These are phyloP conservation scores for Sordariomycetes sp. DNA, from an alignment of 2,329 filamentous ascomycete genomes.

Conservation along the genomic window DNA sequence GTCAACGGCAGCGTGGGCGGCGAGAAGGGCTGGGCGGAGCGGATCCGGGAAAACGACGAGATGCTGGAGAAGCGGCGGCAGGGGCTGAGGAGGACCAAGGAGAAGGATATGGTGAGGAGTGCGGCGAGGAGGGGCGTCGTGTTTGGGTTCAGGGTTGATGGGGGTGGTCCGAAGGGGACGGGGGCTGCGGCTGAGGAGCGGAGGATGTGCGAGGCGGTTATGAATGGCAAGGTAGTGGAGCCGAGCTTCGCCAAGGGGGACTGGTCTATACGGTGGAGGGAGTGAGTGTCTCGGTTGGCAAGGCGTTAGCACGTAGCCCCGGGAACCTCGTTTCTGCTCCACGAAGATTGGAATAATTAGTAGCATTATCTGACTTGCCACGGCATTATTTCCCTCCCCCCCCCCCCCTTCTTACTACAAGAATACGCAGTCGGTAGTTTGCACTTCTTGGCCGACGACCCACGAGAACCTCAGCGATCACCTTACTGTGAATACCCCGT, in stretches of 20 bases:
- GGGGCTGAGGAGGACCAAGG: slow-evolving; percentile 27
- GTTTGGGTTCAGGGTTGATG: slow-evolving; percentile 29
- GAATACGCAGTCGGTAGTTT: no score
- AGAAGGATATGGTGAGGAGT: slow-evolving; percentile 45
- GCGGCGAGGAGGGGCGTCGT: slow-evolving; percentile 47
- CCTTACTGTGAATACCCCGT: no score
- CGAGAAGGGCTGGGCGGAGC: slow-evolving; percentile 39
- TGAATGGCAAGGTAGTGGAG: slow-evolving; percentile 44
- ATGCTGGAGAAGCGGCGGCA: slow-evolving; percentile 32
- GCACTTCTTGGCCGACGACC: no score
- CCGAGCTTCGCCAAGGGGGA: slow-evolving; percentile 48
- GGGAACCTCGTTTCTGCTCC: no score
- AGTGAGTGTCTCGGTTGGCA: slow-evolving; percentile 11
- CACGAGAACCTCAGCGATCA: no score
- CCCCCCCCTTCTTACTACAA: no score
- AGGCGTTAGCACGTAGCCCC: no score
- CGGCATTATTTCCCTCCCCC: no score
- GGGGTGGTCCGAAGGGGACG: background rate
- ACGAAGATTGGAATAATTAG: no score
- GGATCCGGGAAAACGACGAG: slow-evolving; percentile 34
- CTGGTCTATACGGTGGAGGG: slow-evolving; percentile 44
- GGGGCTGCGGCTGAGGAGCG: slow-evolving; percentile 9
- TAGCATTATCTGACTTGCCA: no score
- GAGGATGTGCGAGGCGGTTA: slow-evolving; percentile 43
- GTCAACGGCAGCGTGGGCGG: slow-evolving; percentile 43